Evolutionary conservation across 192 early-diverging fungal species (phyloP).

Genomic region (Coemansia erecta): DNA sequence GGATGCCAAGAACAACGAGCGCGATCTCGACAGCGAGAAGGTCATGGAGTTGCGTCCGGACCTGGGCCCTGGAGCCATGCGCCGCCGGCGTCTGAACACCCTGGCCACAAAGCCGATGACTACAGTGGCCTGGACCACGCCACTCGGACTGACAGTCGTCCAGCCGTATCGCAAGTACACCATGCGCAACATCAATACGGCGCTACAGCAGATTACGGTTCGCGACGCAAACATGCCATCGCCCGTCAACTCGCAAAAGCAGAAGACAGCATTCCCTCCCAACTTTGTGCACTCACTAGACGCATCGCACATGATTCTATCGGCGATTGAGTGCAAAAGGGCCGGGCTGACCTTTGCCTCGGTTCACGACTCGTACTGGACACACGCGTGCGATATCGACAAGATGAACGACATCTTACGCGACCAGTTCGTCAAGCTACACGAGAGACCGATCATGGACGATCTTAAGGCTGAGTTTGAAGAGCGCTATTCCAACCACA

Average conservation of each 20-base stretch:
- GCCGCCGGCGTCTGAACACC: slow-evolving; percentile 33
- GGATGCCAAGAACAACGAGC: slow-evolving; percentile 12
- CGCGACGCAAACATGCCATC: slow-evolving; percentile 64
- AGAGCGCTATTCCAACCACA: slow-evolving; percentile 71
- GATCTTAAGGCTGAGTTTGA: slow-evolving; percentile 79
- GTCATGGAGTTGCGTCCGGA: slow-evolving; percentile 34
- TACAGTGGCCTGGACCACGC: slow-evolving; percentile 95
- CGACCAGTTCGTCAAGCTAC: slow-evolving; percentile 86
- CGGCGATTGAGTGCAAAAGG: slow-evolving; percentile 80
- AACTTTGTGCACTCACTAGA: slow-evolving; percentile 99
- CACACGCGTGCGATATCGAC: slow-evolving; percentile 88
- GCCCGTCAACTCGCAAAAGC: slow-evolving; percentile 88
- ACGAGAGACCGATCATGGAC: slow-evolving; percentile 80
- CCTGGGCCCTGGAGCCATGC: slow-evolving; percentile 31
- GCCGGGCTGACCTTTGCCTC: slow-evolving; percentile 84
- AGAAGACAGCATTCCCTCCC: slow-evolving; percentile 94
- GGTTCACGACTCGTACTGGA: slow-evolving; percentile 99
- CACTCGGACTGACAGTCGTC: slow-evolving; percentile 88
- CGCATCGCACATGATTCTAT: slow-evolving; percentile 95
- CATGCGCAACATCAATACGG: slow-evolving; percentile 68
- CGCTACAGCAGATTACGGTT: slow-evolving; percentile 76
- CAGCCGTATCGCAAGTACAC: slow-evolving; percentile 89
- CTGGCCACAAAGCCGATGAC: slow-evolving; percentile 69
- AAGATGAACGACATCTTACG: slow-evolving; percentile 81
- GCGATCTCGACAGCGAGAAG: slow-evolving; percentile 16